phyloP scores from a whole-genome alignment of 108 stramenopile genomes.

The Schizochytrium sp. region DNA sequence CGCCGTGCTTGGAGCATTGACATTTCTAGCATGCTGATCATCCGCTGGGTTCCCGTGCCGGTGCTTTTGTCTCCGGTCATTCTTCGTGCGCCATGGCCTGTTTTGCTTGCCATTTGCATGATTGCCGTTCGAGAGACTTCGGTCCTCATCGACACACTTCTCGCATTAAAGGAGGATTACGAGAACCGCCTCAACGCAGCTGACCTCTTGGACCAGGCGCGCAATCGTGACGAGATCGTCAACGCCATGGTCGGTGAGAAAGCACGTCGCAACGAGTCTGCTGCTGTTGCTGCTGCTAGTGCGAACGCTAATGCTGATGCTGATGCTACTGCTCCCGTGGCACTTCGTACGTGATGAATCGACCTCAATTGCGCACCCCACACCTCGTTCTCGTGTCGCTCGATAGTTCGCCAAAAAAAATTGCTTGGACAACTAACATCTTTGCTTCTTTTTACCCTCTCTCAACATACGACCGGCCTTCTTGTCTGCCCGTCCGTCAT shows the following conservation, averaged over 20 bases:
- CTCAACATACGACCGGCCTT: not conserved
- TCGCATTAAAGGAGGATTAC: not conserved
- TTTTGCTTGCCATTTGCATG: not conserved
- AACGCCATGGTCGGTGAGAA: not conserved
- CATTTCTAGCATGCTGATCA: not conserved
- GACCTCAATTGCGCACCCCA: no score
- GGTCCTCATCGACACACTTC: not conserved
- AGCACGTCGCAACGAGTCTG: not conserved
- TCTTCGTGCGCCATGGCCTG: not conserved
- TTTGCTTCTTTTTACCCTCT: not conserved
- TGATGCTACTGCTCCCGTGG: not conserved
- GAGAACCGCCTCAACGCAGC: slow-evolving; percentile 8
- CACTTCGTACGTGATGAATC: not conserved
- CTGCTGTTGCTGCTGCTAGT: not conserved
- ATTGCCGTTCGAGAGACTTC: not conserved
- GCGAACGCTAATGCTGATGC: no score
- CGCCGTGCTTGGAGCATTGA: not conserved
- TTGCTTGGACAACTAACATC: not conserved
- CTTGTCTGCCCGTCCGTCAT: not conserved
- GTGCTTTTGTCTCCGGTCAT: not conserved
- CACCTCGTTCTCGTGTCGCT: no score
- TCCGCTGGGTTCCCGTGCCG: slow-evolving; percentile 2
- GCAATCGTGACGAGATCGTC: not conserved
- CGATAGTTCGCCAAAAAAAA: not conserved
- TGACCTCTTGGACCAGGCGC: not conserved